phyloP scores from a whole-genome alignment of 2,329 filamentous ascomycete species.

The Dactylella cylindrospora region DNA sequence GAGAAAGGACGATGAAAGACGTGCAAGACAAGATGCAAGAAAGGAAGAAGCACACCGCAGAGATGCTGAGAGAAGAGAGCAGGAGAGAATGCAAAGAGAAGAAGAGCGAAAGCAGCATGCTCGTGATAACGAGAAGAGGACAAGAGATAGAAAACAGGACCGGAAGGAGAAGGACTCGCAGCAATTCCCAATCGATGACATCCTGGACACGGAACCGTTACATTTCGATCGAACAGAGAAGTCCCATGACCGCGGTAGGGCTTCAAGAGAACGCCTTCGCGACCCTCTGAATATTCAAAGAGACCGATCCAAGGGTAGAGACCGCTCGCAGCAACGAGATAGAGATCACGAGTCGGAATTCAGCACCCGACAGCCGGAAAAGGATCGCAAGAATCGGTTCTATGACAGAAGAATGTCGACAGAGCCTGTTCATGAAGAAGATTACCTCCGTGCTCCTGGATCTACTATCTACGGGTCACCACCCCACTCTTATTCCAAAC shows the following conservation, averaged over 20 bases:
- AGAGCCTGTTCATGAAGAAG: conserved; percentile 26
- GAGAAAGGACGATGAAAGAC: conserved; percentile 20
- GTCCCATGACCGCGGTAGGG: conserved; percentile 24
- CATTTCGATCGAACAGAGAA: conserved; percentile 20
- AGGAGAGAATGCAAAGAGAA: conserved; percentile 18
- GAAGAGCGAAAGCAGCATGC: conserved; percentile 21
- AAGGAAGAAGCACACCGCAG: conserved; percentile 15
- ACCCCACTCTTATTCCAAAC: conserved; percentile 25
- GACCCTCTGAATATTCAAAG: conserved; percentile 25
- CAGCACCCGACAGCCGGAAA: conserved; percentile 26
- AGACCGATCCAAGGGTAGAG: conserved; percentile 21
- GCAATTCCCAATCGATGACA: conserved; percentile 27
- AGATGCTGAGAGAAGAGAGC: conserved; percentile 13
- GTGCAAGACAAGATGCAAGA: conserved; percentile 10
- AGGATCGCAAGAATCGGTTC: conserved; percentile 7
- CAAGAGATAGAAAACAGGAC: conserved; percentile 24
- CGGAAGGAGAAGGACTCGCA: conserved; percentile 22
- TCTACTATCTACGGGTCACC: conserved; percentile 32
- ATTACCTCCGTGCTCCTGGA: conserved; percentile 18
- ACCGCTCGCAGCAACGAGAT: conserved; percentile 27
- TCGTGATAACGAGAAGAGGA: conserved; percentile 19
- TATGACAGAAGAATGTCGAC: conserved; percentile 27
- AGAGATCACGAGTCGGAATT: conserved; percentile 37
- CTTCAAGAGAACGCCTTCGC: conserved; percentile 37
- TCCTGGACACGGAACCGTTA: conserved; percentile 20